Conservation (phyloP, 2,329 filamentous ascomycete species). For the Colletotrichum horii region DNA sequence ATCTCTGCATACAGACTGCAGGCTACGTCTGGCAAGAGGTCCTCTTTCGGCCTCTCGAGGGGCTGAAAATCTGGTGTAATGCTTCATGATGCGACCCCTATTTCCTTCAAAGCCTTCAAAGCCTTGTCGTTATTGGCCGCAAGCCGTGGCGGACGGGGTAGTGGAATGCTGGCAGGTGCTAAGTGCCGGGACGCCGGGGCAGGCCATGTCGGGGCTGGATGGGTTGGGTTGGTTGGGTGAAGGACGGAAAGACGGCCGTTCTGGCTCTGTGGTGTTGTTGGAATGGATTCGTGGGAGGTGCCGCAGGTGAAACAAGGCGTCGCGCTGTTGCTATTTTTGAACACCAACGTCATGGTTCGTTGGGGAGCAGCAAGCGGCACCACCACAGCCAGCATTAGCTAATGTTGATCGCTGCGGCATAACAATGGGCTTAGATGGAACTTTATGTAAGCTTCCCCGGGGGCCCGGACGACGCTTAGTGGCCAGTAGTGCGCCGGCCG, state of each 20-base stretch:
- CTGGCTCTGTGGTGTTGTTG: background rate
- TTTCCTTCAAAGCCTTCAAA: background rate
- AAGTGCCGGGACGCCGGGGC: background rate
- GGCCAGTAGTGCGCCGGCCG: background rate
- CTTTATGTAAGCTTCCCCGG: slow-evolving; percentile 4
- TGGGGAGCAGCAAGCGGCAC: background rate
- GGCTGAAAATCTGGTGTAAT: background rate
- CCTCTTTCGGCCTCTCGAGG: background rate
- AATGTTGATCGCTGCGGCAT: slow-evolving; percentile 9
- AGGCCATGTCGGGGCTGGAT: background rate
- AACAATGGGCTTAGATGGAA: background rate
- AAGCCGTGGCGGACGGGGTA: background rate
- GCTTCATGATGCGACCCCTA: background rate
- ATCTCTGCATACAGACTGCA: background rate
- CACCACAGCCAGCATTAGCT: background rate
- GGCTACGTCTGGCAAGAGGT: background rate
- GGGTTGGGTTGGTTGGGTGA: background rate
- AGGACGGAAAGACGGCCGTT: background rate
- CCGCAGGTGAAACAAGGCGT: slow-evolving; percentile 16
- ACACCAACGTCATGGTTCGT: slow-evolving; percentile 10
- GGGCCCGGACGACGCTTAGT: background rate
- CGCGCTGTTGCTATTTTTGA: slow-evolving; percentile 18
- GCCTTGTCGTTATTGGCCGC: background rate
- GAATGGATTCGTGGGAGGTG: background rate
- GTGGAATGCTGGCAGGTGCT: background rate